phyloP scores from a whole-genome alignment of 192 early-diverging fungal genomes.

The Geosiphon pyriformis region DNA sequence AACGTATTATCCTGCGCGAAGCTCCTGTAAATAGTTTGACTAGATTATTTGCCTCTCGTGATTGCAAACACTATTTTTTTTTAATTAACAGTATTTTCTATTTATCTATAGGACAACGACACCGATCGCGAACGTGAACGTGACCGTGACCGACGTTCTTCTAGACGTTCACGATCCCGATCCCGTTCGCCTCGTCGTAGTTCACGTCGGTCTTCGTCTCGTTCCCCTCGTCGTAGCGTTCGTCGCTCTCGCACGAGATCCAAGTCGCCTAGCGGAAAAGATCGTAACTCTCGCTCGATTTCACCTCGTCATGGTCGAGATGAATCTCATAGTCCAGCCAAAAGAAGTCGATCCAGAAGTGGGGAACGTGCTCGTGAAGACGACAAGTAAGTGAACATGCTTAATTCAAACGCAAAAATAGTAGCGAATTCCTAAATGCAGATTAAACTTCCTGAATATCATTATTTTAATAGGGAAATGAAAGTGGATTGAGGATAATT shows the following conservation, averaged over 20 bases:
- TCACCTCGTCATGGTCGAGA: constrained; percentile 15
- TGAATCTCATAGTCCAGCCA: constrained; percentile 15
- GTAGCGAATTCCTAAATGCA: neutral
- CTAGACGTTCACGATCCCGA: constrained; percentile 47
- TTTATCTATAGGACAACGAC: constrained; percentile 22
- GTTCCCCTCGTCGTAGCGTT: constrained; percentile 31
- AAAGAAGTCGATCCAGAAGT: constrained; percentile 23
- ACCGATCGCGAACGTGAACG: constrained; percentile 39
- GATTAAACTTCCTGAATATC: too few relatives aligned
- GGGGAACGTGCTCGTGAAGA: constrained; percentile 17
- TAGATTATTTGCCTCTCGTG: neutral
- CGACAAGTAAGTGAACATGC: constrained; percentile 13
- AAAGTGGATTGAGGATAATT: neutral
- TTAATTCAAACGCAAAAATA: neutral
- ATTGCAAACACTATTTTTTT: neutral
- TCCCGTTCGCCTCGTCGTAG: constrained; percentile 41
- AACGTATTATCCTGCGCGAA: constrained; percentile 58
- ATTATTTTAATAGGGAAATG: neutral
- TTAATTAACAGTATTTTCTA: constrained; percentile 2
- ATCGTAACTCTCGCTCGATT: neutral
- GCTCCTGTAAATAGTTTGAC: constrained; percentile 20
- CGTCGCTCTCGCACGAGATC: constrained; percentile 37
- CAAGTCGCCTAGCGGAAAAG: constrained; percentile 17
- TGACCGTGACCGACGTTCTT: constrained; percentile 47
- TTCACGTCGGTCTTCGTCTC: constrained; percentile 31